Evolutionary conservation across 345 rosid species (phyloP).

Genomic region (Acer negundo): DNA sequence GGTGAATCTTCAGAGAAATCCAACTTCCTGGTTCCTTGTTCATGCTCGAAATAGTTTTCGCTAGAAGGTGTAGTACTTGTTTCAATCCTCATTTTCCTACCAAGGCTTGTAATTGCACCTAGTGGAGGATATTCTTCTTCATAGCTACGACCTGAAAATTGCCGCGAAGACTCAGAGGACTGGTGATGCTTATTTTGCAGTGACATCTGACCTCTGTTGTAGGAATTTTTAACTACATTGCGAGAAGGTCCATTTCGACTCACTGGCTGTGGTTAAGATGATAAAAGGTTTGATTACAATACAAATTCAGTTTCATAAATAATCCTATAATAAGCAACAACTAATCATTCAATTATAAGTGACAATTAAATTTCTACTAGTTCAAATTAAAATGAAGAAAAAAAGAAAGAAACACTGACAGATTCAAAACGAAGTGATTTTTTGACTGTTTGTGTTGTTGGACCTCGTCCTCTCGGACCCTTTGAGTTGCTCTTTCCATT

Average conservation of each 20-base stretch:
- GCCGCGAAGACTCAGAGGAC: neutral
- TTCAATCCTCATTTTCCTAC: slow-evolving; percentile 12
- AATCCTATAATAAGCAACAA: no score
- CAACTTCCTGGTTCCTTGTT: neutral
- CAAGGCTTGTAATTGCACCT: neutral
- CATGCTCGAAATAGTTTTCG: slow-evolving; percentile 2
- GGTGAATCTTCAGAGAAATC: neutral
- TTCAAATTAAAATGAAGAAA: neutral
- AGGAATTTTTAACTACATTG: neutral
- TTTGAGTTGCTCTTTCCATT: neutral
- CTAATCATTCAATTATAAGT: neutral
- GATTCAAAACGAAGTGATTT: neutral
- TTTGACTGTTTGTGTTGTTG: neutral
- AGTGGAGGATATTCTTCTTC: neutral
- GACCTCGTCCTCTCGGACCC: neutral
- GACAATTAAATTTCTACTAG: neutral
- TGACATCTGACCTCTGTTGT: neutral
- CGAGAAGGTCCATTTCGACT: neutral
- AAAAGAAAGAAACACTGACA: neutral
- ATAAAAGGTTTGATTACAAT: no score
- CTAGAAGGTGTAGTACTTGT: neutral
- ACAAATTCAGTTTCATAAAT: no score
- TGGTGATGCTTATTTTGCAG: neutral
- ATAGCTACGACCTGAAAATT: neutral
- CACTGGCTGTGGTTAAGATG: neutral